Percentiles rank a stretch among this genome's conserved stretches.
phyloP scores from a whole-genome alignment of 345 rosid genomes.

The Punica granatum region DNA sequence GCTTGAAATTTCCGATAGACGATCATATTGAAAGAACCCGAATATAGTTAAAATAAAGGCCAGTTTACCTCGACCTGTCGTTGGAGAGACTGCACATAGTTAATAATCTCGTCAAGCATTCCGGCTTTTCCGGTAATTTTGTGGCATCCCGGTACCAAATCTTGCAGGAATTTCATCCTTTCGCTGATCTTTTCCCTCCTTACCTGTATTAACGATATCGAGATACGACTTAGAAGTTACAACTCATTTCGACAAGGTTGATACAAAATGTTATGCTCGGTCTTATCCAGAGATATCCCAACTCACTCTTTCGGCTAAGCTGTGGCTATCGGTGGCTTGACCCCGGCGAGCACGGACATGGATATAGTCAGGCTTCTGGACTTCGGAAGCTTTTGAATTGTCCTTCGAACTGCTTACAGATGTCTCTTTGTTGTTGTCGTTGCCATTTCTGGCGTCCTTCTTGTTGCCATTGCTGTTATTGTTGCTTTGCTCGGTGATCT shows the following conservation, averaged over 20 bases:
- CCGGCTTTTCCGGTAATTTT: constrained; percentile 74
- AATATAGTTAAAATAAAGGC: neutral
- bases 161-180: constrained; percentile 78
- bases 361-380: constrained; percentile 72
- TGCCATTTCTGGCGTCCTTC: constrained; percentile 15
- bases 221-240: neutral
- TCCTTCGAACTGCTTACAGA: constrained; percentile 50
- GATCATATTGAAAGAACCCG: neutral
- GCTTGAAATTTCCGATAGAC: neutral
- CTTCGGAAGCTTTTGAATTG: constrained; percentile 54
- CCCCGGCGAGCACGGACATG: constrained; percentile 97
- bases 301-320: constrained; percentile 95
- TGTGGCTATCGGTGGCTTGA: constrained; percentile 97
- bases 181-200: constrained; percentile 84
- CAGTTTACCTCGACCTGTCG: constrained; percentile 59
- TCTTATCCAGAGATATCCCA: neutral
- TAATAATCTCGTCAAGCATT: constrained; percentile 81
- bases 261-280: neutral
- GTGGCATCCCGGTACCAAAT: constrained; percentile 71
- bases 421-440: constrained; percentile 30
- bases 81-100: constrained; percentile 77
- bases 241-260: neutral
- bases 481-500: constrained; percentile 39
- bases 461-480: constrained; percentile 22
- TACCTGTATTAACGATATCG: constrained; percentile 35